Base-by-base conservation (phyloP, 805 yeast species). In the Hanseniaspora thailandica region DNA sequence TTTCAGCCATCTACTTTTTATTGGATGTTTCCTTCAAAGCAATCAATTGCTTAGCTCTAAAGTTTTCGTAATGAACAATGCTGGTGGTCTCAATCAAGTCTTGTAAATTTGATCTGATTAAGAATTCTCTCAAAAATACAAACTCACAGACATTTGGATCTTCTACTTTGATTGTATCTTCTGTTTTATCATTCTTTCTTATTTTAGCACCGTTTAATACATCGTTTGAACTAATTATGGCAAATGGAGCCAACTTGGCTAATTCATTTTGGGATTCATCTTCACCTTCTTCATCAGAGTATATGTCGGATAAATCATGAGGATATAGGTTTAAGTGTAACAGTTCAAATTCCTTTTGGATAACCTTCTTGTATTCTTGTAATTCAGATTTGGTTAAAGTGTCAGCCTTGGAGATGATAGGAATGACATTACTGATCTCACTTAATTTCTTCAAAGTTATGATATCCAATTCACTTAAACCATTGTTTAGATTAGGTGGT, bases 91-190 rank as follows among this genome's bases (percentile, higher is more conserved):
- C 98, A 62, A 93, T 89, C 67, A 93, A 80, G 67, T 90, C 97
- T 68, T 88, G 97, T 63, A 93, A 75, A 68, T 93, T 97, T 8
- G 97, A 87, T 72, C 96, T 81, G 45, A 96, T 87, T 63, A 93
- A 77, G 68, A 93, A 93, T 67, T 87, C 95, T 71, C 97, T 80
- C 65, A 93, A 79, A 62, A 86, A 88, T 36, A 87, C 86, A 74
- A 93, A 93, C 71, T 93, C 98, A 70, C 96, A 88, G 70, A 93
- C 97, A 53, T 83, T 78, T 52, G 86, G 88, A 70, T 93, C 96
- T 71, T 89, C 97, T 57, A 93, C 86, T 67, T 88, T 86, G 63
- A 90, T 84, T 17, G 84, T 76, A 33, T 52, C 55, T 23, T 97
- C 97, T 54, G 94, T 88, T 71, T 85, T 81, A 71, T 97, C 82